Base-by-base conservation (phyloP, 768 basidiomycete species). In the Inosperma sp. region DNA sequence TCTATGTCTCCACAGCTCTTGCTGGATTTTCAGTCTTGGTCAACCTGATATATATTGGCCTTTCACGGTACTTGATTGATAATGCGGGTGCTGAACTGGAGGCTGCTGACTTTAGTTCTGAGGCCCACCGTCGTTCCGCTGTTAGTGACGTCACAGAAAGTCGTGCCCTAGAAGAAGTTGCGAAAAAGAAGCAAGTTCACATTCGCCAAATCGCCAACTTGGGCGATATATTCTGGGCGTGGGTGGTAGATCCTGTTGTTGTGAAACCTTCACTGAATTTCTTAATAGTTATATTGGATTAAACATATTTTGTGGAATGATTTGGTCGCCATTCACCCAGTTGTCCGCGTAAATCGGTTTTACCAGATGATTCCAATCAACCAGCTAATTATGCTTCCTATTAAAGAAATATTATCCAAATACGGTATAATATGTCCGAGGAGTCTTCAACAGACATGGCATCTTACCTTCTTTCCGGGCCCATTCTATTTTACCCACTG, bases 211-310 rank as follows among this genome's bases (percentile, higher is more conserved):
- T 89, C 31, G 73, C 78, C 2, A 76, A 78, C 55, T 72, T 89
- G 4, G 88, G 88, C 3, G 88, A 88, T 62, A 72, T 85, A 9
- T 88, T 88, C 56, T 88, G 86, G 86, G 82, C 80, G 81, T 86
- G 64, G 69, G 82, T 67, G n/a, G 48, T 22, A 3, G 2, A 10
- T 21, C 16, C 33, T 29, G 29, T 17, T 13, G 22, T 25, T 36
- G 16, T 27, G 35, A 9, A 48, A 25, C n/a, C 25, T 17, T 45
- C 30, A 54, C 47, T 55, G 50, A 53, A 57, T 16, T 25, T 5
- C 47, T 22, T 22, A 6, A 4, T 56, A 86, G 84, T 13, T 89
- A 89, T 62, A 81, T 89, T 50, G 82, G 76, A 2, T 59, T 88
- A n/a, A 90, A 90, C 54, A 64, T 89, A 10, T 68, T 89, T 13